A percentile compares a stretch with the other conserved stretches of the same genome.
phyloP scores from a whole-genome alignment of 148 eudicot genomes.

The Chenopodium suecicum region DNA sequence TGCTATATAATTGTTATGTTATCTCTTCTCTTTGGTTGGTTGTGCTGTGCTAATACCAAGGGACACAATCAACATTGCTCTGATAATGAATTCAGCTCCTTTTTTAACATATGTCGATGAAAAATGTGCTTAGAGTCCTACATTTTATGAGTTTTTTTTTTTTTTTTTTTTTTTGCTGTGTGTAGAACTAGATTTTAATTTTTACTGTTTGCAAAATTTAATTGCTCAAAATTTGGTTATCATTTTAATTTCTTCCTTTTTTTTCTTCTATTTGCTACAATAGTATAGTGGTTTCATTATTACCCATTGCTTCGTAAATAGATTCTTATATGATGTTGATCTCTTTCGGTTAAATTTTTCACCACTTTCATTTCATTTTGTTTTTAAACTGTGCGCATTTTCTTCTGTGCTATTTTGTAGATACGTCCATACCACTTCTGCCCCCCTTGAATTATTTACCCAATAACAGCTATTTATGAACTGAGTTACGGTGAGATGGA shows the following conservation, averaged over 20 bases:
- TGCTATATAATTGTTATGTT: not conserved
- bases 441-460: slow-evolving; percentile 81
- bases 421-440: slow-evolving; percentile 74
- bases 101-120: not conserved
- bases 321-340: not conserved
- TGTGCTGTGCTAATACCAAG: not conserved
- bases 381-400: not conserved
- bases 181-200: not conserved
- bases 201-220: not conserved
- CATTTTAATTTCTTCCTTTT: not conserved
- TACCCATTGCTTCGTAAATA: not conserved
- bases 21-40: not conserved
- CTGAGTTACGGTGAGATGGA: slow-evolving; percentile 86
- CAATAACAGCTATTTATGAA: slow-evolving; percentile 76
- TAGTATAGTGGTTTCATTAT: not conserved
- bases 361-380: not conserved
- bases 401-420: slow-evolving; percentile 44
- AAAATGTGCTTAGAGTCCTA: not conserved
- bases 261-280: not conserved
- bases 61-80: not conserved
- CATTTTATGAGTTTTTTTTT: too few species aligned
- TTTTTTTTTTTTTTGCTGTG: not conserved
- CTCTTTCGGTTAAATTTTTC: not conserved
- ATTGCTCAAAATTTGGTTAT: not conserved
- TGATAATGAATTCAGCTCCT: not conserved